Evolutionary conservation across 352 stramenopile genomes (phyloP).

Genomic region (Phytopythium aichiense): DNA sequence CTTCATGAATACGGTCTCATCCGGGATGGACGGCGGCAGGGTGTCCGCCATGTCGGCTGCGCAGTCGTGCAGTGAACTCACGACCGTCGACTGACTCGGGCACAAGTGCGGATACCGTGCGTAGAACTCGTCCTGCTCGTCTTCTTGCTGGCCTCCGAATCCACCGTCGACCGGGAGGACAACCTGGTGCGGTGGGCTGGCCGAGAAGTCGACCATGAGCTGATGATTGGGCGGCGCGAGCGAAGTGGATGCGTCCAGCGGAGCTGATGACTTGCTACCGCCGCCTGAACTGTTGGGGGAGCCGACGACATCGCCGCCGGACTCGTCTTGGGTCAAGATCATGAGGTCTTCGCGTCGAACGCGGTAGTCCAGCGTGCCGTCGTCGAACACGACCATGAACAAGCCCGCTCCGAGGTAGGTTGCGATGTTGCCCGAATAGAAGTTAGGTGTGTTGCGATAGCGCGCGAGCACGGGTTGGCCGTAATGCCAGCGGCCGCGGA

Average conservation of each 20-base stretch:
- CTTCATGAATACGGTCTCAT: conserved; percentile 51
- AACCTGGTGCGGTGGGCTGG: conserved; percentile 29
- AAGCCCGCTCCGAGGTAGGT: conserved; percentile 60
- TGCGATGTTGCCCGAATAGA: conserved; percentile 75
- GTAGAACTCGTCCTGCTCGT: conserved; percentile 4
- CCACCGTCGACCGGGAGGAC: conserved; percentile 12
- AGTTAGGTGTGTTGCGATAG: conserved; percentile 71
- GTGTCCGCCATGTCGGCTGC: background rate
- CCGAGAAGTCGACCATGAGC: conserved; percentile 52
- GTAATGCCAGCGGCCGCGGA: conserved; percentile 58
- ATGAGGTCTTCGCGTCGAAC: conserved; percentile 66
- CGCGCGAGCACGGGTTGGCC: conserved; percentile 58
- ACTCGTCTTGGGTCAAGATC: conserved; percentile 17
- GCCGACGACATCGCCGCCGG: background rate
- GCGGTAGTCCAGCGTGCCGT: conserved; percentile 69
- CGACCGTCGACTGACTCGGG: background rate
- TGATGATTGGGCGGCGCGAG: conserved; percentile 14
- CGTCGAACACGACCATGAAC: conserved; percentile 82
- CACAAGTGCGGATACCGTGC: background rate
- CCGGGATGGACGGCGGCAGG: conserved; percentile 24
- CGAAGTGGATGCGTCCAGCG: background rate
- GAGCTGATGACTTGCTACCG: background rate
- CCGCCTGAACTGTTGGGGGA: background rate
- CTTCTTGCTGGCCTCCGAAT: background rate
- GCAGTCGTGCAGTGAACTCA: background rate